Evolutionary conservation across 2,329 filamentous ascomycete species (phyloP).

Genomic region (Fusarium sp.): DNA sequence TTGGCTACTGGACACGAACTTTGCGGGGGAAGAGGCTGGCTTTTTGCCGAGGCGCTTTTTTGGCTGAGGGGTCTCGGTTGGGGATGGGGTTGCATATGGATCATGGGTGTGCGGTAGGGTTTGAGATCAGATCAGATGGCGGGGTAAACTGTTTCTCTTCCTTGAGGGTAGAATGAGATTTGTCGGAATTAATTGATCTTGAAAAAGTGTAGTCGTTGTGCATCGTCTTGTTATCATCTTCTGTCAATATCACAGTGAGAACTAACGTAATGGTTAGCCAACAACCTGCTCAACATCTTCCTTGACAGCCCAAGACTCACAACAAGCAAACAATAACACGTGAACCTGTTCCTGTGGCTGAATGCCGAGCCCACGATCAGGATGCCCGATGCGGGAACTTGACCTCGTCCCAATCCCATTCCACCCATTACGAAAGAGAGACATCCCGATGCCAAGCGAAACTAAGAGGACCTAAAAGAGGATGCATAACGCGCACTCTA

Average conservation of each 20-base stretch:
- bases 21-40: background rate
- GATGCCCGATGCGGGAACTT: conserved; percentile 34
- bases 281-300: background rate
- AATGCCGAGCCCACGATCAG: conserved; percentile 27
- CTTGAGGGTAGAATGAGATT: background rate
- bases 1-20: background rate
- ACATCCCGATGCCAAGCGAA: background rate
- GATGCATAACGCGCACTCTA: background rate
- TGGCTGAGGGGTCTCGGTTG: background rate
- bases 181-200: background rate
- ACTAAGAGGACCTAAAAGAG: background rate
- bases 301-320: background rate
- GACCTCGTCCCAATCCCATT: background rate
- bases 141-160: conserved; percentile 12
- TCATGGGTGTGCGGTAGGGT: conserved; percentile 15
- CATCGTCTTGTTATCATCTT: background rate
- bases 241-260: background rate
- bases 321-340: background rate
- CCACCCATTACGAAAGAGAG: conserved; percentile 3
- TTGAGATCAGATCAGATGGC: conserved; percentile 12
- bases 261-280: background rate
- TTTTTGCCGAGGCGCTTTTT: conserved; percentile 30
- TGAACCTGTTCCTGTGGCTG: conserved; percentile 2
- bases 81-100: conserved; percentile 16
- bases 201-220: background rate